These are phyloP conservation scores for Drosera capensis DNA, from an alignment of 148 eudicot genomes.

Conservation along the genomic window DNA sequence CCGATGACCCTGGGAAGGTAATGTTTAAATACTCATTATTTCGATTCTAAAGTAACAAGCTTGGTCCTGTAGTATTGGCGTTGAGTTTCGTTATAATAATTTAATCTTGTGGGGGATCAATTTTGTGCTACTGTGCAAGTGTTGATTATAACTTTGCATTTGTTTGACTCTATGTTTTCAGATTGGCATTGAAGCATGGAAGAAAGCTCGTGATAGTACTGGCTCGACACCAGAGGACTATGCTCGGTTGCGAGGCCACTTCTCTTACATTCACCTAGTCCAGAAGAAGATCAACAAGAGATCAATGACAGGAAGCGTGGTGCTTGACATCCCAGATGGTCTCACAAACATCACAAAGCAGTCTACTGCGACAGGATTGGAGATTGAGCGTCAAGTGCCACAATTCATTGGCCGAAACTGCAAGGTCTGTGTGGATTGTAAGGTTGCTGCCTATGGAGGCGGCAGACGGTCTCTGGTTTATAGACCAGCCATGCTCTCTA, in stretches of 20 bases:
- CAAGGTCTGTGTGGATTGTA: conserved; percentile 32
- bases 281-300: conserved; percentile 40
- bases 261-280: conserved; percentile 49
- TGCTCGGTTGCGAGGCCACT: conserved; percentile 51
- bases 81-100: no score
- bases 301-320: conserved; percentile 33
- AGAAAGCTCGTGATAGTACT: conserved; percentile 36
- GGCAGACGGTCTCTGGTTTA: conserved; percentile 35
- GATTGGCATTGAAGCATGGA: conserved; percentile 80
- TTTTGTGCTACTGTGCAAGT: no score
- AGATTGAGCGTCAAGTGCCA: conserved; percentile 17
- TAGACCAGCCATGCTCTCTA: conserved; percentile 68
- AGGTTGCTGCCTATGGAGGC: conserved; percentile 22
- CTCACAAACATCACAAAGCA: conserved; percentile 18
- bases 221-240: conserved; percentile 72
- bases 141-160: no score
- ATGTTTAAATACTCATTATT: no score
- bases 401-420: conserved; percentile 25
- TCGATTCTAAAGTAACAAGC: no score
- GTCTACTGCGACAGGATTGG: conserved; percentile 16
- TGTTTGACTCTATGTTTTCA: no score
- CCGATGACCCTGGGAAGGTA: conserved; percentile 72
- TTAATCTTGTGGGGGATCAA: no score
- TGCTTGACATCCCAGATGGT: conserved; percentile 37
- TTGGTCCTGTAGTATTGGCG: no score